Conservation (phyloP, 2,329 filamentous ascomycete genomes). For the Metarhizium robertsii region DNA sequence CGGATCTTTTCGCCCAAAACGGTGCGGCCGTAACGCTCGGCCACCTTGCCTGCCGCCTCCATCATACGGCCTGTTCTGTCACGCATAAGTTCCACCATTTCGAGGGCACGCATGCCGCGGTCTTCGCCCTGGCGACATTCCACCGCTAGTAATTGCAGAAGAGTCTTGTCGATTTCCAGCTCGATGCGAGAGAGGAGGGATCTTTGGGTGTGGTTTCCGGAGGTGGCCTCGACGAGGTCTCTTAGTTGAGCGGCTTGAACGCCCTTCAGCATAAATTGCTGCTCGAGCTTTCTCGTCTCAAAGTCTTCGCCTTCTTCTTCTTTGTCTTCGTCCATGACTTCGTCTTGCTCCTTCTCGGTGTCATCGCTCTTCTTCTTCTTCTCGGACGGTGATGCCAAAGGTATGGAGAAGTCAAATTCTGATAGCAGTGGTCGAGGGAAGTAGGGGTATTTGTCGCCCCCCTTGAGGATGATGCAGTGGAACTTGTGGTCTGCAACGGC, state of each 20-base stretch:
- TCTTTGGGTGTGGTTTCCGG: conserved; percentile 49
- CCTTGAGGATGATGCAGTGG: conserved; percentile 98
- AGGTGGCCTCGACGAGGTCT: conserved; percentile 63
- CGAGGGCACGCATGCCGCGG: conserved; percentile 85
- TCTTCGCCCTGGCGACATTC: conserved; percentile 94
- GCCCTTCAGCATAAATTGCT: conserved; percentile 67
- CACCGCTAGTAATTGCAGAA: conserved; percentile 78
- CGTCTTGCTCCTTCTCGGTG: conserved; percentile 24
- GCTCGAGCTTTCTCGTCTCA: conserved; percentile 61
- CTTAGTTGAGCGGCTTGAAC: conserved; percentile 65
- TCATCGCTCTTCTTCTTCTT: conserved; percentile 24
- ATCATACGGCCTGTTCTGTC: conserved; percentile 83
- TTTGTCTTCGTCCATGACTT: conserved; percentile 25
- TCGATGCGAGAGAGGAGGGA: conserved; percentile 61
- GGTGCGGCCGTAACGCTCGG: conserved; percentile 69
- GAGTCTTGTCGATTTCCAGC: conserved; percentile 78
- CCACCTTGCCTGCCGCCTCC: conserved; percentile 83
- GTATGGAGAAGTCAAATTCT: conserved; percentile 88
- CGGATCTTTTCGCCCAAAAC: conserved; percentile 86
- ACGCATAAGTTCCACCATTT: conserved; percentile 78
- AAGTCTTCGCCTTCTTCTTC: conserved; percentile 21
- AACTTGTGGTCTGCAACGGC: conserved; percentile 87
- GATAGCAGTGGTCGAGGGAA: conserved; percentile 83
- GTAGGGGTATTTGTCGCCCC: conserved; percentile 84
- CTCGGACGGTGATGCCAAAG: conserved; percentile 50